Conservation (phyloP, 176 grass and related monocot genomes). For the Dactylis glomerata region DNA sequence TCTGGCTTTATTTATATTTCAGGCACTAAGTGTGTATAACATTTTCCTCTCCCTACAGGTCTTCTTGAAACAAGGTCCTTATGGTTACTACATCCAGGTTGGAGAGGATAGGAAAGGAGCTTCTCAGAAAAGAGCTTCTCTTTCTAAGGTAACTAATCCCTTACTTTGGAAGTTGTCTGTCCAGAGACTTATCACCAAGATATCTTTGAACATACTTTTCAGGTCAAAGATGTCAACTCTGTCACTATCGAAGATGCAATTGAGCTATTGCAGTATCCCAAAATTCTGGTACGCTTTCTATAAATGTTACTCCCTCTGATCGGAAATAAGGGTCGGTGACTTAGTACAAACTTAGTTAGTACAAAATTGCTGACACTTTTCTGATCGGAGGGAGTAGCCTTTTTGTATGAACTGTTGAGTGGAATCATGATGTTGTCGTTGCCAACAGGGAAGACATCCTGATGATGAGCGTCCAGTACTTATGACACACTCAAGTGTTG, state of each 20-base stretch:
- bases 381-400: too few relatives aligned
- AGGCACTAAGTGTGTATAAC: background rate
- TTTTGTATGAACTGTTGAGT: conserved; percentile 13
- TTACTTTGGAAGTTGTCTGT: background rate
- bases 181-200: background rate
- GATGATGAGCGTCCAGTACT: conserved; percentile 62
- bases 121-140: conserved; percentile 62
- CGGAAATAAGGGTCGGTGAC: too few relatives aligned
- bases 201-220: conserved; percentile 29
- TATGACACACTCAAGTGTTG: conserved; percentile 65
- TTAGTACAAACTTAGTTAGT: too few relatives aligned
- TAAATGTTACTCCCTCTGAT: too few relatives aligned
- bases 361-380: too few relatives aligned
- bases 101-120: conserved; percentile 73
- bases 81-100: conserved; percentile 82
- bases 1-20: conserved; percentile 19
- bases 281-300: conserved; percentile 54
- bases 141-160: conserved; percentile 51
- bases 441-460: conserved; percentile 76
- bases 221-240: conserved; percentile 59
- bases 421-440: conserved; percentile 16
- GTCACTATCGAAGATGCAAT: conserved; percentile 84
- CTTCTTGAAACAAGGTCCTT: conserved; percentile 84
- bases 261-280: conserved; percentile 85
- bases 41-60: conserved; percentile 48